Percentiles rank a stretch among this genome's conserved stretches.
These are phyloP conservation scores for Phyllosticta citrichinensis DNA, from an alignment of 2,329 filamentous ascomycete genomes.

Conservation along the genomic window DNA sequence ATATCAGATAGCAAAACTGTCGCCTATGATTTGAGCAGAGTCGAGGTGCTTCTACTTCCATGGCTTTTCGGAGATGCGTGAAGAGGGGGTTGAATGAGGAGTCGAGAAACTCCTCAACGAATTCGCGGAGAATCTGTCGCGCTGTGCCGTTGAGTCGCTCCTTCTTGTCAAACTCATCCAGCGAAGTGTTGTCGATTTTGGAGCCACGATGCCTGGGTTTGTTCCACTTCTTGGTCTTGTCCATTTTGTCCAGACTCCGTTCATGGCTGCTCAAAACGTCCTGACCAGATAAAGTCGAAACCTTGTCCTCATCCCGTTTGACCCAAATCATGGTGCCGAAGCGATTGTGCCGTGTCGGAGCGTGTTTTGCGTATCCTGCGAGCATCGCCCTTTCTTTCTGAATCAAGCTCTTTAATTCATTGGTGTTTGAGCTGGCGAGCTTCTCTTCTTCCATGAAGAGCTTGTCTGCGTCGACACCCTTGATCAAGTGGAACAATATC, in stretches of 20 bases:
- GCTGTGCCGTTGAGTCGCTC: conserved; percentile 61
- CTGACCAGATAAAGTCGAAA: conserved; percentile 81
- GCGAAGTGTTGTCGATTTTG: conserved; percentile 18
- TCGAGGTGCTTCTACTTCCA: conserved; percentile 80
- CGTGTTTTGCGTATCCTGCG: conserved; percentile 63
- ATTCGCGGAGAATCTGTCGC: conserved; percentile 65
- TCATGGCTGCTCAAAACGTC: conserved; percentile 66
- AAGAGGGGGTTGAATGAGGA: conserved; percentile 89
- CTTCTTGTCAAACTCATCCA: conserved; percentile 65
- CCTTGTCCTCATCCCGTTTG: conserved; percentile 72
- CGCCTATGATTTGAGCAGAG: conserved; percentile 60
- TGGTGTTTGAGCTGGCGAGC: conserved; percentile 55
- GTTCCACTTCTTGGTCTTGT: conserved; percentile 81
- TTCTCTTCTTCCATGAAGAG: conserved; percentile 76
- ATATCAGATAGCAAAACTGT: conserved; percentile 85
- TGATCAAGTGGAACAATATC: conserved; percentile 83
- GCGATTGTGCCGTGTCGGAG: conserved; percentile 78
- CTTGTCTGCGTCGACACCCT: conserved; percentile 74
- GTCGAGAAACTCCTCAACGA: conserved; percentile 89
- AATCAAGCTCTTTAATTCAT: conserved; percentile 66
- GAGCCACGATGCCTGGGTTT: conserved; percentile 51
- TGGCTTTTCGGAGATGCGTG: conserved; percentile 71
- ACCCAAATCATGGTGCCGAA: conserved; percentile 98
- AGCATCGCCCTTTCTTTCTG: conserved; percentile 78
- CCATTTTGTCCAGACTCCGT: conserved; percentile 75